A percentile compares a stretch with the other conserved stretches of the same genome.
phyloP scores from a whole-genome alignment of 2,329 filamentous ascomycete species.

The Paecilomyces sp. region DNA sequence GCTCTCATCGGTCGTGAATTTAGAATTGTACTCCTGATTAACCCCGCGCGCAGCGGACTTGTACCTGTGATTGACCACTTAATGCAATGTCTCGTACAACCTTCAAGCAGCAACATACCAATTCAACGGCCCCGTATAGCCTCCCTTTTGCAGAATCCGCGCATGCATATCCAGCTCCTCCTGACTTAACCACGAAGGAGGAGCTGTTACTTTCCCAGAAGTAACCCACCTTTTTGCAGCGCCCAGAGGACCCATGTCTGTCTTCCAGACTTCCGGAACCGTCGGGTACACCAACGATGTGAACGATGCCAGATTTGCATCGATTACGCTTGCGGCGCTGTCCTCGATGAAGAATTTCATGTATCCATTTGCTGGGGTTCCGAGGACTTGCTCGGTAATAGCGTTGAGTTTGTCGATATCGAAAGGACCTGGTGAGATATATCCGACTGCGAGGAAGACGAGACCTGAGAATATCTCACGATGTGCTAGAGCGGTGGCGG shows the following conservation, averaged over 20 bases:
- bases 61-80: neutral
- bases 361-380: constrained; percentile 1
- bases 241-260: neutral
- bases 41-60: constrained; percentile 3
- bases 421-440: neutral
- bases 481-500: neutral
- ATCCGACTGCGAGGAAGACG: constrained; percentile 3
- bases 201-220: constrained; percentile 1
- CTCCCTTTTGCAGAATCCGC: constrained; percentile 2
- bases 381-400: neutral
- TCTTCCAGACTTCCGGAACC: neutral
- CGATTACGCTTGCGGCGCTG: neutral
- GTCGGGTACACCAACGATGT: neutral
- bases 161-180: constrained; percentile 3
- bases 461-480: constrained; percentile 1
- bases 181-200: constrained; percentile 3
- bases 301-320: neutral
- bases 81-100: neutral
- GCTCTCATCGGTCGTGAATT: constrained; percentile 4
- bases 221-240: constrained; percentile 2
- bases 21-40: neutral
- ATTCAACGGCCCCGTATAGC: constrained; percentile 5
- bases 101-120: neutral
- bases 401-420: neutral
- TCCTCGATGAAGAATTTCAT: constrained; percentile 5